These are phyloP conservation scores for Talaromyces borbonicus DNA, from an alignment of 495 filamentous ascomycete genomes.

Conservation along the genomic window DNA sequence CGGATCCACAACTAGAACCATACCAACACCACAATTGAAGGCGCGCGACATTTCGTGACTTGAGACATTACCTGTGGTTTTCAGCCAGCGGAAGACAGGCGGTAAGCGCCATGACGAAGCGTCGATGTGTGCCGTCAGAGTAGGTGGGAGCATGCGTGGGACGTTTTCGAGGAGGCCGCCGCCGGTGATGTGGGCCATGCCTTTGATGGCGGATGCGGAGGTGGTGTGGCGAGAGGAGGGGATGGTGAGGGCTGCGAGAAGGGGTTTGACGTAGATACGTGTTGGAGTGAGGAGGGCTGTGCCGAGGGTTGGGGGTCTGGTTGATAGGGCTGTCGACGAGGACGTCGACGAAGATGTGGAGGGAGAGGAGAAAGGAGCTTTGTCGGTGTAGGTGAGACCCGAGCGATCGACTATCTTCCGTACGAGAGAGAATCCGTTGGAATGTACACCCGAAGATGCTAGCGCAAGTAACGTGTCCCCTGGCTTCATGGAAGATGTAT, in stretches of 20 bases:
- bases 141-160: slow-evolving; percentile 75
- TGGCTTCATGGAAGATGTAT: slow-evolving; percentile 59
- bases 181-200: slow-evolving; percentile 92
- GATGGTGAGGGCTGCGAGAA: slow-evolving; percentile 48
- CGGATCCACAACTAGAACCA: slow-evolving; percentile 70
- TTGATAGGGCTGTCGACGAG: slow-evolving; percentile 8
- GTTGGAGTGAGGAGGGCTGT: slow-evolving; percentile 69
- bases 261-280: slow-evolving; percentile 66
- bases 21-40: slow-evolving; percentile 93
- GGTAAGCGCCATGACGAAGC: slow-evolving; percentile 61
- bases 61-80: slow-evolving; percentile 61
- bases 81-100: slow-evolving; percentile 75
- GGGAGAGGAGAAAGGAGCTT: slow-evolving; percentile 56
- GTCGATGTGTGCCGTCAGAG: slow-evolving; percentile 69
- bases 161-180: slow-evolving; percentile 89
- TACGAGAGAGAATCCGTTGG: slow-evolving; percentile 91
- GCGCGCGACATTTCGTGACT: slow-evolving; percentile 71
- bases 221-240: slow-evolving; percentile 31
- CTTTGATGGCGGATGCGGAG: slow-evolving; percentile 74
- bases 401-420: slow-evolving; percentile 71
- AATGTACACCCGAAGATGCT: slow-evolving; percentile 75
- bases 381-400: slow-evolving; percentile 55
- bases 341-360: slow-evolving; percentile 5
- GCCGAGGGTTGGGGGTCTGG: slow-evolving; percentile 44
- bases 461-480: slow-evolving; percentile 83